These are phyloP conservation scores for Pholiota molesta DNA, from an alignment of 768 basidiomycete species.

Conservation along the genomic window DNA sequence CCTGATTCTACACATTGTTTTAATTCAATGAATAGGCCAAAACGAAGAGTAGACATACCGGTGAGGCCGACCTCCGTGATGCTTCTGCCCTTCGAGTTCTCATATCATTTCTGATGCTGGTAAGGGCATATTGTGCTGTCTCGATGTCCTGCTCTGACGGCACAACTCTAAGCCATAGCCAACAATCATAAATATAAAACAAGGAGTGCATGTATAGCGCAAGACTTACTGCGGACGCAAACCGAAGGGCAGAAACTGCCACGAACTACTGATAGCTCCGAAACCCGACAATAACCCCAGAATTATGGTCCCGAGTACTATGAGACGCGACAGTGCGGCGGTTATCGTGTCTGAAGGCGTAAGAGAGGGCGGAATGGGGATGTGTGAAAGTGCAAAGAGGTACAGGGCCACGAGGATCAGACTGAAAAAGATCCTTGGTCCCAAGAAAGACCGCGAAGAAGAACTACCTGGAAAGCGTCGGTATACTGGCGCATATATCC, in stretches of 20 bases:
- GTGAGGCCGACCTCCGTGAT: conserved; percentile 17
- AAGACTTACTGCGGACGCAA: conserved; percentile 30
- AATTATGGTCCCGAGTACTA: conserved; percentile 76
- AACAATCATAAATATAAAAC: background rate
- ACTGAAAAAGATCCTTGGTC: conserved; percentile 41
- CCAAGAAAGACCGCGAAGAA: conserved; percentile 25
- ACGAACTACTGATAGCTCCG: conserved; percentile 70
- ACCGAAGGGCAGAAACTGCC: conserved; percentile 56
- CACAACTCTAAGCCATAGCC: conserved; percentile 26
- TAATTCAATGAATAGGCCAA: background rate
- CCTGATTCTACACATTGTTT: conserved; percentile 20
- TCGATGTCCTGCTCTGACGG: conserved; percentile 57
- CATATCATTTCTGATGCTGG: conserved; percentile 64
- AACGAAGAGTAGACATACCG: conserved; percentile 2
- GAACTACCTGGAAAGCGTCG: conserved; percentile 1
- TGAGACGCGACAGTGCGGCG: conserved; percentile 60
- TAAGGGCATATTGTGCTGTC: conserved; percentile 58
- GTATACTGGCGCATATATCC: background rate
- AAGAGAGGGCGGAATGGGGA: conserved; percentile 66
- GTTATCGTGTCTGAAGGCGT: conserved; percentile 43
- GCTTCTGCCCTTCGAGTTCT: conserved; percentile 38
- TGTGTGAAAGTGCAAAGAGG: conserved; percentile 61
- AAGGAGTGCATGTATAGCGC: background rate
- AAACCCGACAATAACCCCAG: conserved; percentile 84
- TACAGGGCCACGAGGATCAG: conserved; percentile 56